Evolutionary conservation across 2,329 filamentous ascomycete genomes (phyloP).

Genomic region (Graphilbum sp.): DNA sequence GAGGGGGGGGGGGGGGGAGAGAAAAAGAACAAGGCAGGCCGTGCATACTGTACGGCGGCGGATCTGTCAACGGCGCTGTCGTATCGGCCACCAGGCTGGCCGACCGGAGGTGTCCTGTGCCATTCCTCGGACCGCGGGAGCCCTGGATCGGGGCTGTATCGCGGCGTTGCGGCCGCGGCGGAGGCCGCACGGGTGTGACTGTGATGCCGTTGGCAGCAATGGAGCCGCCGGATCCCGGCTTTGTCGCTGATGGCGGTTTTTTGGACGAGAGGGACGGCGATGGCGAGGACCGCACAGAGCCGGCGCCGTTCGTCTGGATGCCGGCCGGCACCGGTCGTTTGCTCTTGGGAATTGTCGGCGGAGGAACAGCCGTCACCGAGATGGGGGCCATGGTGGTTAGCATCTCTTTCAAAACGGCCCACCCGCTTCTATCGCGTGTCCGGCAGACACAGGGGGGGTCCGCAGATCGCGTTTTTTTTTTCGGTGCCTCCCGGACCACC

Average conservation of each 20-base stretch:
- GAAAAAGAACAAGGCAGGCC: too few relatives aligned
- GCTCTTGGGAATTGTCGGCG: constrained; percentile 35
- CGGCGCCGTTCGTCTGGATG: constrained; percentile 47
- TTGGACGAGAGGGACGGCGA: constrained; percentile 40
- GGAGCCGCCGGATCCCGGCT: constrained; percentile 23
- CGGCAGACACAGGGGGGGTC: too few relatives aligned
- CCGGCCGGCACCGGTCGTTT: constrained; percentile 52
- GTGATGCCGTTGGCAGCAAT: constrained; percentile 21
- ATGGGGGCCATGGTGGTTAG: constrained; percentile 32
- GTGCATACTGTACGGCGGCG: too few relatives aligned
- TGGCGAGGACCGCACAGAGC: constrained; percentile 40
- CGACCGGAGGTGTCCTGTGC: too few relatives aligned
- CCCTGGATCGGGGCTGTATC: constrained; percentile 19
- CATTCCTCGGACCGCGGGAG: too few relatives aligned
- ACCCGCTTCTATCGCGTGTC: too few relatives aligned
- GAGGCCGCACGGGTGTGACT: constrained; percentile 27
- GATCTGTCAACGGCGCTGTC: too few relatives aligned
- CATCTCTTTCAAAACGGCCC: background rate
- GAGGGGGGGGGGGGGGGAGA: too few relatives aligned
- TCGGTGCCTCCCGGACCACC: too few relatives aligned
- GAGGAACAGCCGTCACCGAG: constrained; percentile 26
- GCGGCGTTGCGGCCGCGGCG: constrained; percentile 38
- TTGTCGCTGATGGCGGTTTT: constrained; percentile 29
- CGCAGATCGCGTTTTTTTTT: too few relatives aligned
- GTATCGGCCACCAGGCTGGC: too few relatives aligned